Evolutionary conservation across 257 asterid genomes (phyloP).

Genomic region (Solanum chmielewskii): DNA sequence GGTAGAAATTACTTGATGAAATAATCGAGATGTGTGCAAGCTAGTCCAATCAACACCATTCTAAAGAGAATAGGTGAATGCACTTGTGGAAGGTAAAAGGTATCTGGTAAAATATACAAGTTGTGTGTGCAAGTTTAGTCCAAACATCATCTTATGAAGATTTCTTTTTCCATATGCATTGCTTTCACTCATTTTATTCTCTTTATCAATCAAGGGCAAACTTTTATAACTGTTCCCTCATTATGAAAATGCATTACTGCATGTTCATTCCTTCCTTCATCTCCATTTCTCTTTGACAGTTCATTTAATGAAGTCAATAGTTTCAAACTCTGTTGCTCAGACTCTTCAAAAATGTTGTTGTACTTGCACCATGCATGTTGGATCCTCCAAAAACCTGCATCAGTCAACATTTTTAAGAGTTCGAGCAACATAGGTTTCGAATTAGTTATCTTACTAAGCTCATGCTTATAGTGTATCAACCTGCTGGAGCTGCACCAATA

Average conservation of each 20-base stretch:
- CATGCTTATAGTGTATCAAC: constrained; percentile 49
- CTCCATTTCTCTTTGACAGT: neutral
- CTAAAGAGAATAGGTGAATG: neutral
- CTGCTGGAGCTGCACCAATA: constrained; percentile 55
- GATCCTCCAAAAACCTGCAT: neutral
- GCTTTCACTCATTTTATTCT: neutral
- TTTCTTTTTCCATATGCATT: neutral
- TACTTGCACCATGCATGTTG: neutral
- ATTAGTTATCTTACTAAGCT: neutral
- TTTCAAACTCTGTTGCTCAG: neutral
- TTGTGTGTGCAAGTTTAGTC: neutral
- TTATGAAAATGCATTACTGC: neutral
- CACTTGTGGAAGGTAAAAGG: neutral
- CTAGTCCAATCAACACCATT: neutral
- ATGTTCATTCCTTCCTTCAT: neutral
- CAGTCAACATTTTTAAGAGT: neutral
- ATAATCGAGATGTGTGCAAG: neutral
- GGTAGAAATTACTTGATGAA: neutral
- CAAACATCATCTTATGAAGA: neutral
- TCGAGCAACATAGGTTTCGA: neutral
- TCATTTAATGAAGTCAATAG: neutral
- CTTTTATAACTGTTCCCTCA: neutral
- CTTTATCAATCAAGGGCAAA: neutral
- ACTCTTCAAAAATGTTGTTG: neutral
- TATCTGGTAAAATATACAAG: neutral